Conservation (phyloP, 352 stramenopile genomes). For the Globisporangium uncinulatum region DNA sequence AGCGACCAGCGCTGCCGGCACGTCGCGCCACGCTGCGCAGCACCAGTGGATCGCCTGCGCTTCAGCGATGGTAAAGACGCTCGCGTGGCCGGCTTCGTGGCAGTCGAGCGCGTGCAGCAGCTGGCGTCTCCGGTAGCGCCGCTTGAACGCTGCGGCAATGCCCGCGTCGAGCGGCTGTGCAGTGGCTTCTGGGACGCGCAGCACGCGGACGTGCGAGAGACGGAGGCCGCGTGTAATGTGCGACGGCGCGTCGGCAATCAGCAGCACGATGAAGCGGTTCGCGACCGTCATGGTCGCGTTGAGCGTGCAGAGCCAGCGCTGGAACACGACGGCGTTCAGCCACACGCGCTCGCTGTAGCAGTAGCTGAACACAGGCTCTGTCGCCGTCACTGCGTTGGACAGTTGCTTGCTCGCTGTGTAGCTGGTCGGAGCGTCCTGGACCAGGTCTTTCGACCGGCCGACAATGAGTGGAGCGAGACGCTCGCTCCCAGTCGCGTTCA, state of each 20-base stretch:
- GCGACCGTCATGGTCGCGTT: slow-evolving; percentile 25
- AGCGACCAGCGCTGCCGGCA: slow-evolving; percentile 7
- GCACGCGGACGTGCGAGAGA: slow-evolving; percentile 22
- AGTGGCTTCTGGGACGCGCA: neutral
- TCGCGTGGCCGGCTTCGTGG: slow-evolving; percentile 8
- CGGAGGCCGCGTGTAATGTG: slow-evolving; percentile 20
- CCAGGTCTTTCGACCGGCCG: slow-evolving; percentile 7
- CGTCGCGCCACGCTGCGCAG: slow-evolving; percentile 10
- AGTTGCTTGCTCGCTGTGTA: neutral
- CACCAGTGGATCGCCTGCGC: slow-evolving; percentile 14
- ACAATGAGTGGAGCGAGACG: slow-evolving; percentile 23
- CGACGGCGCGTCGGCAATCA: slow-evolving; percentile 24
- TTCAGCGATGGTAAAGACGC: slow-evolving; percentile 10
- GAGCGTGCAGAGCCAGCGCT: slow-evolving; percentile 22
- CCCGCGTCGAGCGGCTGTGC: slow-evolving; percentile 8
- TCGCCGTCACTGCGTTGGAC: neutral
- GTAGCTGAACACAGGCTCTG: slow-evolving; percentile 20
- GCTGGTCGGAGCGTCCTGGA: neutral
- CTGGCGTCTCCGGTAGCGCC: slow-evolving; percentile 20
- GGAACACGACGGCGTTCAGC: slow-evolving; percentile 27
- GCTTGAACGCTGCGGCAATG: slow-evolving; percentile 21
- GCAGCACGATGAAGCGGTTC: slow-evolving; percentile 21
- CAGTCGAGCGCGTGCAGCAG: slow-evolving; percentile 15
- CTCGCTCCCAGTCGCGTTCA: slow-evolving; percentile 22
- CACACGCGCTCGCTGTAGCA: slow-evolving; percentile 20